Base-by-base conservation (phyloP, 2,329 filamentous ascomycete species). In the Trichoderma koningiopsis region DNA sequence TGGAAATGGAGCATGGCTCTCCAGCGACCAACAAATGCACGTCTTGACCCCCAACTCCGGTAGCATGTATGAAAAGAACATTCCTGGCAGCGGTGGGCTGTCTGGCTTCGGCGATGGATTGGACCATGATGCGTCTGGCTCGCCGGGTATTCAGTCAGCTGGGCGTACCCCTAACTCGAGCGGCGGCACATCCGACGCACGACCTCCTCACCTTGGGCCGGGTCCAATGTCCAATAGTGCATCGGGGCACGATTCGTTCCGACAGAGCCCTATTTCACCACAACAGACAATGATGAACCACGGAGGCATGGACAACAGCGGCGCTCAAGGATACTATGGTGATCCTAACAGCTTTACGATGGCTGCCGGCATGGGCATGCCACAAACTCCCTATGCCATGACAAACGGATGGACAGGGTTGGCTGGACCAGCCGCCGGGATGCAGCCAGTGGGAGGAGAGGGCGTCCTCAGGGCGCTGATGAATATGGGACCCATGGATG, bases 131-230 rank as follows among this genome's bases (percentile, higher is more conserved):
- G 75, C 83, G 68, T 84, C 83, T 0, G 80, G 78, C 4, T 87
- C 86, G 0, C 82, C 85, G 2, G 85, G 86, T 22, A 81, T 80
- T 27, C 79, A 79, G 59, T 88, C 87, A 3, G 86, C 83, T 70
- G 80, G 85, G n/a, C 86, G 83, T 27, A 89, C 88, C 13, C 88
- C 88, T 3, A 89, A 86, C 73, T 89, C 88, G 4, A 88, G 85
- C 73, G 75, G 72, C 70, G 76, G 69, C 68, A 73, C 71, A 52
- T 77, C 79, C 16, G 78, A 79, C 8, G 72, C 73, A 16, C 74
- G 76, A 35, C 76, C 68, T 62, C 76, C 68, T 62, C 77, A 72
- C 71, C 71, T 75, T 33, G 74, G 69, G 7, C 73, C 74, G 49
- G 78, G 78, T 16, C 76, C 78, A 16, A 74, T 81, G 69, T 77